Conservation (phyloP, 176 grass and related monocot genomes). For the Carex littledalei region DNA sequence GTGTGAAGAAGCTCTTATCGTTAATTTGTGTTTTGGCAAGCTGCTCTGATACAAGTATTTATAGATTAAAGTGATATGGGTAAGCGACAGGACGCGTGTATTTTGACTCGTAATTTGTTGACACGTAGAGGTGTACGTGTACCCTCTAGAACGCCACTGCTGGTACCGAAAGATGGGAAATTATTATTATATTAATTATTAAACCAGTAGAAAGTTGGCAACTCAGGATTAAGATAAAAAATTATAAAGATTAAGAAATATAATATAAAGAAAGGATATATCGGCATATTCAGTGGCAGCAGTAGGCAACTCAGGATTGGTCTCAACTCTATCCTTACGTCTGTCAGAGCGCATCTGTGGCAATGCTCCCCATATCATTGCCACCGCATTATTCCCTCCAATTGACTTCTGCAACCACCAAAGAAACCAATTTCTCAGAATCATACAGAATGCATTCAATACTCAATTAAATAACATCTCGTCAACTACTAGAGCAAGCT, state of each 20-base stretch:
- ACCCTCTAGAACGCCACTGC: too few relatives aligned
- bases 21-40: neutral
- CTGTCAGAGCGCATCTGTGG: constrained; percentile 99
- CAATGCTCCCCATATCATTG: constrained; percentile 90
- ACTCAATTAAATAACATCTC: neutral
- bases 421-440: neutral
- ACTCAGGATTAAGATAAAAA: neutral
- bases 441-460: neutral
- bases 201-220: constrained; percentile 3
- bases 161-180: too few relatives aligned
- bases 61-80: neutral
- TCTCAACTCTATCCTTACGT: constrained; percentile 95
- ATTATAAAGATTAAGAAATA: neutral
- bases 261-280: constrained; percentile 56
- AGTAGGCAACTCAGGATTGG: constrained; percentile 86
- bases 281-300: constrained; percentile 82
- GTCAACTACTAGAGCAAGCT: neutral
- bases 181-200: neutral
- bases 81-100: constrained; percentile 5
- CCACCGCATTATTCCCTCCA: constrained; percentile 28
- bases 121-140: constrained; percentile 21
- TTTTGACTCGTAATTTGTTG: neutral
- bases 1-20: neutral
- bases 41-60: neutral
- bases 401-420: neutral